A percentile compares a stretch with the other conserved stretches of the same genome.
Evolutionary conservation across 2,329 filamentous ascomycete species (phyloP).

Genomic region (Alternaria burnsii): DNA sequence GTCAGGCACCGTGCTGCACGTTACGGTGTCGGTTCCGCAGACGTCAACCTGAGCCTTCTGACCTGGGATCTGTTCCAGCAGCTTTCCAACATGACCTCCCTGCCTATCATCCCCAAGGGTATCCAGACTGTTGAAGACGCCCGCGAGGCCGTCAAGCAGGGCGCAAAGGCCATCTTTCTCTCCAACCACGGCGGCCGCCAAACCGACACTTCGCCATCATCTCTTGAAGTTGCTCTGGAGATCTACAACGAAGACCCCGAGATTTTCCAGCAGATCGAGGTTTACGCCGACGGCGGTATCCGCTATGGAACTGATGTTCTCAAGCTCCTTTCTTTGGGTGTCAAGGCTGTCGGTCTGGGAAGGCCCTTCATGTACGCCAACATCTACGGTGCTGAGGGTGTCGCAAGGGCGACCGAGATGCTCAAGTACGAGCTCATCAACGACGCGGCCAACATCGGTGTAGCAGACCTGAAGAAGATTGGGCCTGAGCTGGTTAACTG

Average conservation of each 20-base stretch:
- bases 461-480: conserved; percentile 43
- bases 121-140: conserved; percentile 53
- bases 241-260: conserved; percentile 66
- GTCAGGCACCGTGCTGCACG: conserved; percentile 49
- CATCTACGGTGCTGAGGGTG: conserved; percentile 67
- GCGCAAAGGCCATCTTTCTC: conserved; percentile 51
- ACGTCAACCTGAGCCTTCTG: conserved; percentile 40
- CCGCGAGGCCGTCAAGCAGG: conserved; percentile 46
- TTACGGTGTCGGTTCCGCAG: conserved; percentile 43
- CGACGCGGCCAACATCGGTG: conserved; percentile 46
- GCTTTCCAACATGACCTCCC: conserved; percentile 48
- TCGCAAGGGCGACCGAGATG: conserved; percentile 63
- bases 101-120: conserved; percentile 53
- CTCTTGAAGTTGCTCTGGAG: conserved; percentile 78
- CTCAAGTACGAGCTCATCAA: conserved; percentile 60
- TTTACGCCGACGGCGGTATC: conserved; percentile 53
- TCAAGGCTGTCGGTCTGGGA: conserved; percentile 56
- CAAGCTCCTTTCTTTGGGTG: conserved; percentile 51
- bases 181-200: conserved; percentile 55
- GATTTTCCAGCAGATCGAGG: conserved; percentile 52
- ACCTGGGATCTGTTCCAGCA: conserved; percentile 49
- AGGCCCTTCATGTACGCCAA: conserved; percentile 63
- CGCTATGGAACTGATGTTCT: conserved; percentile 52
- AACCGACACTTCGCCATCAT: conserved; percentile 64
- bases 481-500: conserved; percentile 35